A percentile compares a stretch with the other conserved stretches of the same genome.
phyloP scores from a whole-genome alignment of 352 stramenopile species.

The Pythium sukuiense region DNA sequence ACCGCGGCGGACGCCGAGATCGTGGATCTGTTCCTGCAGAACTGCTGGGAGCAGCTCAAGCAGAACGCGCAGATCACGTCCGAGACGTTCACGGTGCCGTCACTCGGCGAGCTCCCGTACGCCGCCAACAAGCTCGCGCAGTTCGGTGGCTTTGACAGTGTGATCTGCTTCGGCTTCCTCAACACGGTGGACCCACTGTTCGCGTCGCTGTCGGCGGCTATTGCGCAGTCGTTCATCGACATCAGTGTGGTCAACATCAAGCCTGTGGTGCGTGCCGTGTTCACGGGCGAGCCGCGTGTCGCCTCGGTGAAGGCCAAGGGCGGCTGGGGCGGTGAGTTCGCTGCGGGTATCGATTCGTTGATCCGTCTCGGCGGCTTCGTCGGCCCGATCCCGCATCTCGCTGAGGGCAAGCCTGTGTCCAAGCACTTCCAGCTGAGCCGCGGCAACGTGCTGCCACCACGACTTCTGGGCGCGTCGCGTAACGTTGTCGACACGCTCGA shows the following conservation, averaged over 20 bases:
- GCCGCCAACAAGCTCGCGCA: constrained; percentile 80
- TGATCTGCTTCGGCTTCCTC: constrained; percentile 81
- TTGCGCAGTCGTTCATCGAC: constrained; percentile 79
- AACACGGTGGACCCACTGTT: constrained; percentile 69
- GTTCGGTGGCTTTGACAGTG: constrained; percentile 63
- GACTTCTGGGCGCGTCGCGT: constrained; percentile 56
- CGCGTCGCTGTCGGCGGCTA: constrained; percentile 43
- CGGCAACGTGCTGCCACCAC: constrained; percentile 69
- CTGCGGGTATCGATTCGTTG: constrained; percentile 52
- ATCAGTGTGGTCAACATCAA: constrained; percentile 84
- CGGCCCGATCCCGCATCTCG: constrained; percentile 38
- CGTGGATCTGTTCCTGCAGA: constrained; percentile 69
- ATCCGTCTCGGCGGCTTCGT: constrained; percentile 73
- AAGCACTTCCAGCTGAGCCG: constrained; percentile 63
- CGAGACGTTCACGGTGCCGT: constrained; percentile 72
- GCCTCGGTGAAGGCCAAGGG: constrained; percentile 73
- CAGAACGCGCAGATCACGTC: constrained; percentile 33
- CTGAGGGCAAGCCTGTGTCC: constrained; percentile 42
- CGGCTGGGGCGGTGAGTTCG: constrained; percentile 70
- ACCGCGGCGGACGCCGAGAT: constrained; percentile 72
- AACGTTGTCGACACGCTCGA: constrained; percentile 63
- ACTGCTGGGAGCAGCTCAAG: constrained; percentile 52
- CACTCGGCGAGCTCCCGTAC: constrained; percentile 75
- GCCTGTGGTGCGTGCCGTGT: constrained; percentile 75
- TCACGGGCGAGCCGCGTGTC: constrained; percentile 74